Base-by-base conservation (phyloP, 2,329 filamentous ascomycete genomes). In the Pseudogymnoascus sp. region DNA sequence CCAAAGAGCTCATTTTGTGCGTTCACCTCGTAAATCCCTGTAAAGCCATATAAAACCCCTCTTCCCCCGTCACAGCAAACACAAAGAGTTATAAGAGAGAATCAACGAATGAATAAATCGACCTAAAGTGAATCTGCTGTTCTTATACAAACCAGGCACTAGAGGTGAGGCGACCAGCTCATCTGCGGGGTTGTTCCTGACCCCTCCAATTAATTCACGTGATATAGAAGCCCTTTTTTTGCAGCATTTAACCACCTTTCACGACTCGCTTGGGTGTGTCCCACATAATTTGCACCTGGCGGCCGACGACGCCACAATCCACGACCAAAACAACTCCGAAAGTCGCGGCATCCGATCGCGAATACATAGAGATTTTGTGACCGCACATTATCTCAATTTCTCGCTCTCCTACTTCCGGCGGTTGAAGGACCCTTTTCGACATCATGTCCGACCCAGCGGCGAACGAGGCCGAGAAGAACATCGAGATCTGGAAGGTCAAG, bases 401-500 rank as follows among this genome's bases (percentile, higher is more conserved):
- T 55, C 29, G 8, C 48, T 55, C 29, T 55, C 29, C 27, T 33
- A 55, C 48, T 55, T 55, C 48, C 48, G 29, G 29, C 27, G 48
- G 48, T 55, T 55, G 48, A 55, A 55, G 48, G 48, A 55, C 48
- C 48, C 48, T 55, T 55, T 55, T 39, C 63, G 65, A 66, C 84
- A 92, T 80, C 72, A 96, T 96, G 91, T 92, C 89, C 81, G 87
- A 92, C 79, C 81, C 88, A 73, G 86, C 91, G 79, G 85, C 86
- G 76, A 92, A 88, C 80, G 94, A 97, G 79, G 93, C 93, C 71
- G 94, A 99, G 85, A 97, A 97, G 86, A 99, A 97, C 79, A 88
- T 88, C 72, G 85, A 88, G 79, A 88, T 88, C 81, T 92, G 89
- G 90, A 97, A 99, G 88, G 92, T 99, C 75, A 99, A 99, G 85